Evolutionary conservation across 208 protist species (phyloP).

Genomic region (Trypanosoma congolense): DNA sequence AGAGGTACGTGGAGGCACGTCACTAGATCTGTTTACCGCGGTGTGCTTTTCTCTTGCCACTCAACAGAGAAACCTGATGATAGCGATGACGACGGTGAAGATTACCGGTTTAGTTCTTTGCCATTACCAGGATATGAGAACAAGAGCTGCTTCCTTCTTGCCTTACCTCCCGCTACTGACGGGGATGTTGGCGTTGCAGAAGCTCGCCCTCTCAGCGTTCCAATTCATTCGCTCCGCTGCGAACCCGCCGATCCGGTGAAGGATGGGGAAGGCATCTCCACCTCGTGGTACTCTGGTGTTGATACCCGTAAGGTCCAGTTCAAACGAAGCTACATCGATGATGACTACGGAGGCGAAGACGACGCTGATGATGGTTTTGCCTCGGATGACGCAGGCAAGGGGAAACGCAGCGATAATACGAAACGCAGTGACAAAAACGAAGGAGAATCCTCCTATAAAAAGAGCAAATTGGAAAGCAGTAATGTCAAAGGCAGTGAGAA

Average conservation of each 20-base stretch:
- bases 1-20: slow-evolving; percentile 18
- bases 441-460: not conserved
- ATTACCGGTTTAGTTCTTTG: slow-evolving; percentile 24
- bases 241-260: slow-evolving; percentile 13
- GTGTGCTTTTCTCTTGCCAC: not conserved
- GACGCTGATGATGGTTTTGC: not conserved
- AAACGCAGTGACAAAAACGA: not conserved
- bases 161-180: slow-evolving; percentile 5
- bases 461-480: slow-evolving; percentile 5
- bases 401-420: not conserved
- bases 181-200: slow-evolving; percentile 3
- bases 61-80: not conserved
- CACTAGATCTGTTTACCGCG: slow-evolving; percentile 12
- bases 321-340: slow-evolving; percentile 26
- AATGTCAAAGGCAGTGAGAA: not conserved
- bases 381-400: slow-evolving; percentile 1
- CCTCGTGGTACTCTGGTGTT: slow-evolving; percentile 26
- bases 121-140: slow-evolving; percentile 33
- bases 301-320: slow-evolving; percentile 15
- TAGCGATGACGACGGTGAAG: slow-evolving; percentile 13
- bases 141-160: slow-evolving; percentile 29
- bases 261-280: slow-evolving; percentile 23
- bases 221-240: slow-evolving; percentile 17
- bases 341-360: slow-evolving; percentile 9
- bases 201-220: slow-evolving; percentile 1